Evolutionary conservation across 495 filamentous ascomycete genomes (phyloP), one percentile per base, ranked within the genome.

Genomic region (Lasiosphaeris hirsuta): DNA sequence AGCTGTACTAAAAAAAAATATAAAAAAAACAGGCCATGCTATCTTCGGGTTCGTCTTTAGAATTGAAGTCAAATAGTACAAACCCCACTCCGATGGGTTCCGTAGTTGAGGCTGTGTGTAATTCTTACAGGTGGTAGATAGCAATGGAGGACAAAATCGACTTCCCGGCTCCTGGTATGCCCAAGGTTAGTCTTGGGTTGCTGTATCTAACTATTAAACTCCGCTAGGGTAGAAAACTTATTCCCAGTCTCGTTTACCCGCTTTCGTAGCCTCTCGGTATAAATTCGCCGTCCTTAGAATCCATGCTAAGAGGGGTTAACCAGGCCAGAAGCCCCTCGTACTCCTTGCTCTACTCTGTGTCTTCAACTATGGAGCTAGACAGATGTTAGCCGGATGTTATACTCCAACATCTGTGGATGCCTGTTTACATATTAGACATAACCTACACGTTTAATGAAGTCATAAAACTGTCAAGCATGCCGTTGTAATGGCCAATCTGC

Each of bases 391-490:
- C 23, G 23, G 23, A 30, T 15, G 38, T 15, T 15, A 41, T 41
- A 15, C 38, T 15, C 10, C 11, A 41, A 15, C 14, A 41, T 41
- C 14, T 41, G 10, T 41, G 14, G 38, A 41, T 41, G 38, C 14
- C 14, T 41, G 11, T 13, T 13, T 41, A 7, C 10, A 41, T 41
- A 41, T 17, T 30, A 30, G 23, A 30, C 23, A 30, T 30, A 30
- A 14, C 43, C 17, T 19, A 46, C 43, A 46, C n/a, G 18, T 46
- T 46, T 17, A 46, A 46, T 19, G 43, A 46, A 14, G 17, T 46
- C 43, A 46, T 46, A 17, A 46, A 14, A 46, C 43, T 46, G 43
- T 46, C 43, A 13, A 46, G 43, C 43, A 46, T 46, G 43, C 43
- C 43, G 17, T 46, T 46, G 43, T 46, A 46, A 14, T 46, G 43